Conservation (phyloP, 2,329 filamentous ascomycete genomes). For the Xylariaceae sp. region DNA sequence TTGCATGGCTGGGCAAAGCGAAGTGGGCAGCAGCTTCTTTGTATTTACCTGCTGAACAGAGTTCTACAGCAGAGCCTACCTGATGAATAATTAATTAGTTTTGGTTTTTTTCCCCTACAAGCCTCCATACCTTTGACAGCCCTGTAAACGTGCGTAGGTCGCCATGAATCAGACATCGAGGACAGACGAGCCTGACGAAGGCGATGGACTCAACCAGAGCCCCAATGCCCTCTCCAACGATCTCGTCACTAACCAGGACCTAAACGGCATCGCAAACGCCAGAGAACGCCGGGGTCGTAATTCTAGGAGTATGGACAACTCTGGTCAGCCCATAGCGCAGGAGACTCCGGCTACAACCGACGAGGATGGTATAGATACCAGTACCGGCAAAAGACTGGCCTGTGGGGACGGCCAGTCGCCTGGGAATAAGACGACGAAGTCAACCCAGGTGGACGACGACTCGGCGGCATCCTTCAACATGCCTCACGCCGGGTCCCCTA, state of each 20-base stretch:
- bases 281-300: slow-evolving; percentile 38
- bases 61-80: too few relatives aligned
- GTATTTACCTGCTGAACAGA: too few relatives aligned
- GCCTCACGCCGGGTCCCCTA: slow-evolving; percentile 3
- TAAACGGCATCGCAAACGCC: slow-evolving; percentile 59
- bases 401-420: slow-evolving; percentile 33
- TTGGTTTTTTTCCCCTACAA: too few relatives aligned
- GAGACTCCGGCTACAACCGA: slow-evolving; percentile 29
- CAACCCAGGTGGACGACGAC: slow-evolving; percentile 25
- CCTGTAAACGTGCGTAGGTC: too few relatives aligned
- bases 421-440: slow-evolving; percentile 21
- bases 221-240: slow-evolving; percentile 60
- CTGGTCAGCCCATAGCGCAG: slow-evolving; percentile 37
- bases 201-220: slow-evolving; percentile 60
- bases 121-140: too few relatives aligned
- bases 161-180: slow-evolving; percentile 45
- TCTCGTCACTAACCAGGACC: slow-evolving; percentile 62
- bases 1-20: too few relatives aligned
- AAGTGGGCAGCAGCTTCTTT: too few relatives aligned
- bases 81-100: too few relatives aligned
- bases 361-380: slow-evolving; percentile 21
- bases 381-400: slow-evolving; percentile 30
- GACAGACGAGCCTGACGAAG: slow-evolving; percentile 48
- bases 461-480: slow-evolving; percentile 13
- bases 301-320: slow-evolving; percentile 36